A percentile compares a stretch with the other conserved stretches of the same genome.
These are phyloP conservation scores for Coprinopsis sp. DNA, from an alignment of 768 basidiomycete genomes.

Conservation along the genomic window DNA sequence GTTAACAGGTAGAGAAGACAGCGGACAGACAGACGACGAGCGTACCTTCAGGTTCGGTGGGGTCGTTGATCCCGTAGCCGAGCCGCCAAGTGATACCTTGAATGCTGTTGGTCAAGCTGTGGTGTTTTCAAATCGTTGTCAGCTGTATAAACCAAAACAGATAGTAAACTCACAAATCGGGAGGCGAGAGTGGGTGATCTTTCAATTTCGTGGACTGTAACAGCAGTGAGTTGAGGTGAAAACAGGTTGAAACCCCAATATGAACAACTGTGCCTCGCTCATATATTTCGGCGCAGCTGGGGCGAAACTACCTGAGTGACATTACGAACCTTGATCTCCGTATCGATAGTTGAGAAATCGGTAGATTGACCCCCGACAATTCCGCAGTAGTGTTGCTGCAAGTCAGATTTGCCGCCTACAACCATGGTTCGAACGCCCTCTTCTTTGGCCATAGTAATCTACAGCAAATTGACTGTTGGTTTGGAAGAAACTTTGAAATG, in stretches of 20 bases:
- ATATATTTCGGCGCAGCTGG: too few relatives aligned
- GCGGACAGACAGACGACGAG: not conserved
- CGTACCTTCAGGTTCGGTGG: slow-evolving; percentile 52
- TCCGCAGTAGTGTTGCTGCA: slow-evolving; percentile 54
- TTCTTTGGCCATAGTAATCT: slow-evolving; percentile 58
- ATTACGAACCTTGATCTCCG: slow-evolving; percentile 48
- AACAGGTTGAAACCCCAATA: too few relatives aligned
- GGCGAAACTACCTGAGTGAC: too few relatives aligned
- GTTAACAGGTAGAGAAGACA: too few relatives aligned
- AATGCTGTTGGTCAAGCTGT: slow-evolving; percentile 48
- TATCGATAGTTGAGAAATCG: slow-evolving; percentile 54
- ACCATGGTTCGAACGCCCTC: slow-evolving; percentile 57
- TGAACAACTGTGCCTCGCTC: too few relatives aligned
- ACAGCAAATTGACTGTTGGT: slow-evolving; percentile 10
- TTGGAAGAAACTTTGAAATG: not conserved
- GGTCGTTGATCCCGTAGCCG: slow-evolving; percentile 52
- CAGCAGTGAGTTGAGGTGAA: slow-evolving; percentile 5
- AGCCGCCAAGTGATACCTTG: slow-evolving; percentile 63
- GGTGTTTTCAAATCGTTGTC: not conserved
- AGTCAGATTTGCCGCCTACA: slow-evolving; percentile 44
- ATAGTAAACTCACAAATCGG: slow-evolving; percentile 45
- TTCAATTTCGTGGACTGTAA: slow-evolving; percentile 47
- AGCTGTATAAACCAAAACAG: not conserved
- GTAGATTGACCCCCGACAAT: slow-evolving; percentile 61
- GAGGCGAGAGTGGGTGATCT: slow-evolving; percentile 50